Base-by-base conservation (phyloP, 148 eudicot species). In the Cornus controversa region DNA sequence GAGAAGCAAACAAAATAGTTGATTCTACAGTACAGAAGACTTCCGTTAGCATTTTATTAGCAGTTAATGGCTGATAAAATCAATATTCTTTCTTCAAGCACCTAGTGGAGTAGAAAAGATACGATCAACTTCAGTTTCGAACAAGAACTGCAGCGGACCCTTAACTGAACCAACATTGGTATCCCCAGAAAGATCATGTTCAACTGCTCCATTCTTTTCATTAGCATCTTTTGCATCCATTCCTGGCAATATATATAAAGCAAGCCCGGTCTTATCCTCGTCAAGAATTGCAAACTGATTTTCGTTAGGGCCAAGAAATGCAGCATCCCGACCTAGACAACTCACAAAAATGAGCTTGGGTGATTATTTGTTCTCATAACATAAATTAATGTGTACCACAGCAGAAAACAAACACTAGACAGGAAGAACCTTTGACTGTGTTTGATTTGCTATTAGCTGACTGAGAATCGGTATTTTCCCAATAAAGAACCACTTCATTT, bases 81-180 rank as follows among this genome's bases (percentile, higher is more conserved):
- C 42, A 50, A 66, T 10, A 77, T 5, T n/a, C 42, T 60, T 62
- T 75, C 58, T 42, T 72, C 58, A 71, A 75, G 82, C 76, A 96
- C 99, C 99, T 96, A 96, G 69, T 23, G 99, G 99, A 37, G 97
- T 93, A 77, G 97, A 90, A 88, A 96, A 96, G 84, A 96, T 91
- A 69, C 99, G 87, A 74, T 96, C 98, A 77, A 93, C 91, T 88
- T 90, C 94, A 83, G 90, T 90, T 83, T 96, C 99, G 83, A 96
- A 91, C 89, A 93, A 85, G 87, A 96, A 91, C 37, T 87, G 93
- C 84, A 89, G 42, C 62, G 99, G 98, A 58, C 99, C 99, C 92
- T 96, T 93, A 77, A 93, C 81, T 58, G 91, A 74, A 75, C 78
- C 82, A 75, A 77, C 85, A 76, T 84, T 86, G 80, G 85, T 68